phyloP scores from a whole-genome alignment of 257 asterid species.

The Ballota nigra region DNA sequence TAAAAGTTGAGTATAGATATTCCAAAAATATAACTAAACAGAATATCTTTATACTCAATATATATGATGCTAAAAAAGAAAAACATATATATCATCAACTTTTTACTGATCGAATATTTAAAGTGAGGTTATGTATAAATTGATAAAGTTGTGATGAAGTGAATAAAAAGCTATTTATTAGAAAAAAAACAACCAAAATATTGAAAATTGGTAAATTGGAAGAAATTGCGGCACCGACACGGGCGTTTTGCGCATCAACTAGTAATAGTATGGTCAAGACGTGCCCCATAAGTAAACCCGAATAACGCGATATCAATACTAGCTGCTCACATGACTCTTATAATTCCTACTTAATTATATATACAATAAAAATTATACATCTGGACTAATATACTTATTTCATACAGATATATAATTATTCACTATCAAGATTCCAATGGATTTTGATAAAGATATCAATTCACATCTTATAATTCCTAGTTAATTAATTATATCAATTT shows the following conservation, averaged over 20 bases:
- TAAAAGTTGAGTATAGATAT: neutral
- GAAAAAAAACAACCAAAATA: no score
- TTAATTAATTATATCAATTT: no score
- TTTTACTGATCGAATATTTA: neutral
- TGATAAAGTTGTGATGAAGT: neutral
- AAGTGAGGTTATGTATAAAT: neutral
- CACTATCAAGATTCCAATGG: neutral
- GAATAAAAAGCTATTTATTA: no score
- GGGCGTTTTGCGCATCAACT: neutral
- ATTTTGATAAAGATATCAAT: no score
- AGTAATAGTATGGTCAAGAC: constrained; percentile 13
- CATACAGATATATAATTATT: neutral
- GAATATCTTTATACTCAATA: neutral
- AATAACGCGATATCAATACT: constrained; percentile 21
- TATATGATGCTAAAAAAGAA: neutral
- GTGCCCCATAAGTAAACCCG: constrained; percentile 36
- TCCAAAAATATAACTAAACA: neutral
- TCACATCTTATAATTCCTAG: no score
- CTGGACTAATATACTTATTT: no score
- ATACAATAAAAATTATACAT: no score
- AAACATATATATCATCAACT: no score
- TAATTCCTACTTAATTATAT: neutral
- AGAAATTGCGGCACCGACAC: constrained; percentile 13
- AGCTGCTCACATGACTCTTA: constrained; percentile 23
- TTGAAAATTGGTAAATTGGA: neutral